These are phyloP conservation scores for Prunus mira DNA, from an alignment of 306 rosid genomes.

Conservation along the genomic window DNA sequence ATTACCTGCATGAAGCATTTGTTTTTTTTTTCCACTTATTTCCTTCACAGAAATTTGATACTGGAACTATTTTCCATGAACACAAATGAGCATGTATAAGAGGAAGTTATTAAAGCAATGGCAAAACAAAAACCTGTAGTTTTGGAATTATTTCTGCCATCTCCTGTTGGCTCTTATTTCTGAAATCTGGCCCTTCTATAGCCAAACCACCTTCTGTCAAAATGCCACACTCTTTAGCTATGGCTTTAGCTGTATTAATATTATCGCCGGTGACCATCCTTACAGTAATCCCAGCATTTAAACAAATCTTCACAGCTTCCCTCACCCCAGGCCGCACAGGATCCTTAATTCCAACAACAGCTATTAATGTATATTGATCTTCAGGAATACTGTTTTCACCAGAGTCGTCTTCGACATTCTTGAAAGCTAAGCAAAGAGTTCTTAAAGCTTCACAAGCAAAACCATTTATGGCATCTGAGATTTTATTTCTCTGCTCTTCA, in stretches of 20 bases:
- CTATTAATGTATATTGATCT: conserved; percentile 49
- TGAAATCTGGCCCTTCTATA: conserved; percentile 82
- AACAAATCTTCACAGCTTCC: conserved; percentile 77
- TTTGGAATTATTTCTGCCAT: conserved; percentile 66
- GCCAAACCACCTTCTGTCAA: conserved; percentile 81
- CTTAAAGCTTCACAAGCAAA: conserved; percentile 77
- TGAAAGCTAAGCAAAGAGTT: conserved; percentile 73
- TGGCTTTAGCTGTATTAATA: conserved; percentile 90
- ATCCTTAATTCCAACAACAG: conserved; percentile 84
- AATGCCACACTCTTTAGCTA: conserved; percentile 91
- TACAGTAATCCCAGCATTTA: conserved; percentile 71
- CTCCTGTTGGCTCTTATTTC: conserved; percentile 51
- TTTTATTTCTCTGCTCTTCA: conserved; percentile 43
- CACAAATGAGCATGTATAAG: background rate
- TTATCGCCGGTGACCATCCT: conserved; percentile 97
- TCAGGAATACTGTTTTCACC: conserved; percentile 46
- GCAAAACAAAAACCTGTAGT: conserved; percentile 58
- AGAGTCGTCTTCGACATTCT: conserved; percentile 42
- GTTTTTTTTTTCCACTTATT: background rate
- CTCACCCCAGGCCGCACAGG: conserved; percentile 84
- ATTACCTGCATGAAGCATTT: conserved; percentile 53
- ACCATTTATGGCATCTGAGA: conserved; percentile 48
- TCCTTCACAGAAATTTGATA: background rate
- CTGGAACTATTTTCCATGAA: background rate
- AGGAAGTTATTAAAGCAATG: background rate